Conservation (phyloP, 768 basidiomycete genomes). For the Lactarius sanguifluus region DNA sequence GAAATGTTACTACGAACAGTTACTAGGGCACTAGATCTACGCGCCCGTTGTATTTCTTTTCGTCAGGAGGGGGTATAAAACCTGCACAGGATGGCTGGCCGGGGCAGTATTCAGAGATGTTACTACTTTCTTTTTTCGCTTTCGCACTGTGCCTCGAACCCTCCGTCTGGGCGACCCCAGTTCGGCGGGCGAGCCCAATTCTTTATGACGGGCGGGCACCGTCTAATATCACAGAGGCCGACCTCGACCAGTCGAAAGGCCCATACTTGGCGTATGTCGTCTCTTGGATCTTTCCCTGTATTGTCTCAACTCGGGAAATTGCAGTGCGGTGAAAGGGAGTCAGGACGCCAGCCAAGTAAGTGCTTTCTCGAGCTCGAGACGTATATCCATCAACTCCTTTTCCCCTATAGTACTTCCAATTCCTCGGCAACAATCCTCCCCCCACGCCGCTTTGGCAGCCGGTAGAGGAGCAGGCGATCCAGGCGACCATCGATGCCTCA, state of each 20-base stretch:
- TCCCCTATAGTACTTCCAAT: slow-evolving; percentile 43
- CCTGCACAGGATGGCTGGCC: not conserved
- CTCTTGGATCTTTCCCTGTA: too few species aligned
- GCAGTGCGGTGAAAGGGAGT: slow-evolving; percentile 55
- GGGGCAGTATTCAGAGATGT: not conserved
- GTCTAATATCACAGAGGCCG: slow-evolving; percentile 42
- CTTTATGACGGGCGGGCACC: slow-evolving; percentile 48
- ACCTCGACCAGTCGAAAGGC: slow-evolving; percentile 48
- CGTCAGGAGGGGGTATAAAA: slow-evolving; percentile 1
- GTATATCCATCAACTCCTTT: not conserved
- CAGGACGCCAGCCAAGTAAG: slow-evolving; percentile 51
- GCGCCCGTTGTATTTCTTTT: not conserved
- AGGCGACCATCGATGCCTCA: slow-evolving; percentile 55
- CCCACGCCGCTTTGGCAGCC: slow-evolving; percentile 53
- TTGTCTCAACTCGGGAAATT: not conserved
- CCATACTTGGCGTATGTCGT: slow-evolving; percentile 55
- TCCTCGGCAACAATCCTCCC: slow-evolving; percentile 40
- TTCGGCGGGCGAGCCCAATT: slow-evolving; percentile 41
- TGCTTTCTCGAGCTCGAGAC: slow-evolving; percentile 17
- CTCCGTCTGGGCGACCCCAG: slow-evolving; percentile 32
- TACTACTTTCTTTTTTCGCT: not conserved
- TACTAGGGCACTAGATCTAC: not conserved
- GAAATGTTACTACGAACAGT: not conserved
- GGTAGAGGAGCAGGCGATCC: slow-evolving; percentile 50
- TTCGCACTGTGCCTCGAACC: slow-evolving; percentile 2